These are phyloP conservation scores for Euphorbia schlechtendalii DNA, from an alignment of 441 rosid genomes.

Conservation along the genomic window DNA sequence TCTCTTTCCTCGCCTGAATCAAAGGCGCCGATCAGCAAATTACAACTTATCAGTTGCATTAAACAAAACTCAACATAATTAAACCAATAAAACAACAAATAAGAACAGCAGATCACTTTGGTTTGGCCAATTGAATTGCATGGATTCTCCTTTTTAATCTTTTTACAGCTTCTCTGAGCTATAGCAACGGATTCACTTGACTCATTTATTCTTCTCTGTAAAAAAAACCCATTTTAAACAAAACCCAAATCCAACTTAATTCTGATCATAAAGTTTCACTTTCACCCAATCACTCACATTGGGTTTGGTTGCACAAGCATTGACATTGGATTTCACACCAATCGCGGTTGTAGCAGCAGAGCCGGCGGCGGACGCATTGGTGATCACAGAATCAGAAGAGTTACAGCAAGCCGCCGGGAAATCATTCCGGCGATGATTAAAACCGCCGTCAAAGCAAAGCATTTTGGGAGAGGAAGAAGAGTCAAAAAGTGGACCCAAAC, in stretches of 20 bases:
- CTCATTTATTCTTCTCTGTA: conserved; percentile 46
- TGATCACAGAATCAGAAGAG: conserved; percentile 32
- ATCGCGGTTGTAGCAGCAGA: no score
- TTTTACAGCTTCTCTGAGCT: conserved; percentile 35
- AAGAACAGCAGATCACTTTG: conserved; percentile 29
- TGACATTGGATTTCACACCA: no score
- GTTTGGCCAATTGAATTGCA: conserved; percentile 29
- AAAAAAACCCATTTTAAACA: no score
- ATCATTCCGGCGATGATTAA: conserved; percentile 12
- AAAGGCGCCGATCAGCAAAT: no score
- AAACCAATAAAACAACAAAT: background rate
- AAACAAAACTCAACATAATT: no score
- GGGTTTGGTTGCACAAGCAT: no score
- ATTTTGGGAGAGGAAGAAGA: conserved; percentile 39
- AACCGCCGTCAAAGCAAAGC: conserved; percentile 62
- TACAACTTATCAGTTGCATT: no score
- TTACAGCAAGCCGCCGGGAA: conserved; percentile 37
- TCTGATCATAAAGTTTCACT: no score
- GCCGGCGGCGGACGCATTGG: no score
- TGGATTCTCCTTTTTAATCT: conserved; percentile 37
- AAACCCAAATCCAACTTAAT: no score
- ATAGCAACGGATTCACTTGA: conserved; percentile 9
- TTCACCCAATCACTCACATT: conserved; percentile 30
- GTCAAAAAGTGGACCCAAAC: conserved; percentile 8
- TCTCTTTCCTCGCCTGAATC: conserved; percentile 53